Conservation (phyloP, 495 filamentous ascomycete species). For the Astrothelium subdiscretum region DNA sequence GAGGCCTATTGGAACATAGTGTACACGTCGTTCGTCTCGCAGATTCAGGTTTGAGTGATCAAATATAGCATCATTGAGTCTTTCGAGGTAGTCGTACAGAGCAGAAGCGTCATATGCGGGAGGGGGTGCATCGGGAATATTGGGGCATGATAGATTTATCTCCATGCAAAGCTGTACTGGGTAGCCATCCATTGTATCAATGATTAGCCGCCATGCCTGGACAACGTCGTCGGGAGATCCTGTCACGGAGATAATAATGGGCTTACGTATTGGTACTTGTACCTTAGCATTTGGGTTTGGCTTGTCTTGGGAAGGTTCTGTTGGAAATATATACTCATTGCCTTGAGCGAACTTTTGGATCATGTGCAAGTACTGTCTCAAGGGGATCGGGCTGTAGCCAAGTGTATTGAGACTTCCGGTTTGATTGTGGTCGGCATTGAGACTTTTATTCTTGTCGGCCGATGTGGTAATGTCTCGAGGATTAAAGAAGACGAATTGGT, state of each 20-base stretch:
- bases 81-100: slow-evolving; percentile 38
- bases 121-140: slow-evolving; percentile 53
- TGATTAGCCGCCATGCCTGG: slow-evolving; percentile 27
- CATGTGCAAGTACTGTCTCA: slow-evolving; percentile 26
- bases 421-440: slow-evolving; percentile 5
- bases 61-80: not conserved
- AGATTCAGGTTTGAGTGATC: not conserved
- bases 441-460: not conserved
- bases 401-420: slow-evolving; percentile 33
- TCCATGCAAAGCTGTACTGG: slow-evolving; percentile 43
- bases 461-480: slow-evolving; percentile 8
- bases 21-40: not conserved
- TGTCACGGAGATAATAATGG: slow-evolving; percentile 60
- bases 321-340: not conserved
- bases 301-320: no score
- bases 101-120: slow-evolving; percentile 46
- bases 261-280: slow-evolving; percentile 27
- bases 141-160: slow-evolving; percentile 63
- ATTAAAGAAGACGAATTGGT: slow-evolving; percentile 35
- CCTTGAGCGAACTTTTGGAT: slow-evolving; percentile 17
- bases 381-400: slow-evolving; percentile 32
- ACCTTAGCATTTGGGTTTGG: no score
- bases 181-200: slow-evolving; percentile 23
- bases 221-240: slow-evolving; percentile 41
- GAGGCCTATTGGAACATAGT: slow-evolving; percentile 42